Base-by-base conservation (phyloP, 768 basidiomycete genomes). In the Leucosporidium scottii region DNA sequence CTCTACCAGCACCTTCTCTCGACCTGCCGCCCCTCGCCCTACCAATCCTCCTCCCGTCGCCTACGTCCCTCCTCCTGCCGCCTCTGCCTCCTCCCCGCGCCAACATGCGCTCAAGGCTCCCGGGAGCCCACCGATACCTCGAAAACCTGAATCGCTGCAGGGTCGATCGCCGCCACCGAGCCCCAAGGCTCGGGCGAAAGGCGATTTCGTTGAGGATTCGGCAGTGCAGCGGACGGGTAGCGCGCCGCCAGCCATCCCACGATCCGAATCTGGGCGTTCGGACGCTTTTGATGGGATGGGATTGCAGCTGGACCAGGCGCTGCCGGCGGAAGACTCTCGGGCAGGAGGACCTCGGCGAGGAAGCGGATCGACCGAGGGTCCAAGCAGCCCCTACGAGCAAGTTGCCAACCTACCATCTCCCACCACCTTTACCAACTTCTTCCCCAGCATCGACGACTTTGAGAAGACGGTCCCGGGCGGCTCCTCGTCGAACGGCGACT, bases 371-470 rank as follows among this genome's bases (percentile, higher is more conserved):
- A 3, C 61, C 58, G 1, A 49, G 59, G 25, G 3, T 55, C 21
- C 57, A 68, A 49, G 59, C 4, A 9, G n/a, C 9, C 59, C 49
- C 2, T 25, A 27, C n/a, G 47, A 47, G 10, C 51, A 47, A 4
- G 9, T 17, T 4, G 20, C 23, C 20, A 61, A 57, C 28, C 27
- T 57, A 4, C 36, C 57, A 1, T 60, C 51, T 0, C 51, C 69
- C 18, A 21, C 57, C 17, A 21, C 50, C n/a, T 72, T 69, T 15
- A 39, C 4, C 1, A 17, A 48, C 23, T 10, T 20, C 8, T 69
- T 72, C 44, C 71, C 71, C 7, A 66, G 64, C 39, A 36, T 72
- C 48, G 67, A 68, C 55, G 70, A 71, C 36, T 60, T 71, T 17
- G 70, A 71, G 30, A 28, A 34, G 21, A 36, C 27, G 23, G 18